Percentiles rank a stretch among this genome's conserved stretches.
These are phyloP conservation scores for Trichoderma sp. DNA, from an alignment of 2,329 filamentous ascomycete genomes.

Conservation along the genomic window DNA sequence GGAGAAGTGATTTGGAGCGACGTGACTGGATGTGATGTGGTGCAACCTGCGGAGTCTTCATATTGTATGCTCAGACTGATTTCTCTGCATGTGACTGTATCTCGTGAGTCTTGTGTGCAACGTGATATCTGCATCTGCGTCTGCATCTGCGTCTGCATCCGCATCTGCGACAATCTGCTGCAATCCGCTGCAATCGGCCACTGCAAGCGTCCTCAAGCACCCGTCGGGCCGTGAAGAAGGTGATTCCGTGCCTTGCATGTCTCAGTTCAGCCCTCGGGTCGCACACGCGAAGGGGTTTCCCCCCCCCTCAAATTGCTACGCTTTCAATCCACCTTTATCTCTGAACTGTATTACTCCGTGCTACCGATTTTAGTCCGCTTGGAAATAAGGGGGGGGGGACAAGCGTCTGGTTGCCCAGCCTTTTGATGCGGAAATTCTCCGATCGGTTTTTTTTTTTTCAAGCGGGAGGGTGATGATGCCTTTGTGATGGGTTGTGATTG, in stretches of 20 bases:
- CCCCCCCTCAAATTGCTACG: background rate
- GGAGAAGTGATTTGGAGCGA: background rate
- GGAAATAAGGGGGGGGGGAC: no score
- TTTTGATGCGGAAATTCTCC: background rate
- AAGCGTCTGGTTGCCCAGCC: background rate
- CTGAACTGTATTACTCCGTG: slow-evolving; percentile 1
- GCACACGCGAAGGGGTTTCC: no score
- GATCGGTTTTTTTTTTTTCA: background rate
- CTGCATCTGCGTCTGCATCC: background rate
- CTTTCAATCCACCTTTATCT: background rate
- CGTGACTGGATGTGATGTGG: background rate
- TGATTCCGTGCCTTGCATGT: slow-evolving; percentile 5
- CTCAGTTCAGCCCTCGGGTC: background rate
- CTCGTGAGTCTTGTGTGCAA: background rate
- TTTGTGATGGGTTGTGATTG: background rate
- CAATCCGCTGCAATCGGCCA: background rate
- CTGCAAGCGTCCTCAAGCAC: background rate
- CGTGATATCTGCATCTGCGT: background rate
- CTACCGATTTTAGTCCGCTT: background rate
- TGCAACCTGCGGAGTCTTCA: background rate
- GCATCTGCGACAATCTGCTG: background rate
- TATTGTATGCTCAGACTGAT: background rate
- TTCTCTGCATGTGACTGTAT: background rate
- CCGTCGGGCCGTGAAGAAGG: slow-evolving; percentile 8
- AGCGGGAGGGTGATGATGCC: background rate